Conservation (phyloP, 1,284 basidiomycete species). For the Stereum hirsutum region DNA sequence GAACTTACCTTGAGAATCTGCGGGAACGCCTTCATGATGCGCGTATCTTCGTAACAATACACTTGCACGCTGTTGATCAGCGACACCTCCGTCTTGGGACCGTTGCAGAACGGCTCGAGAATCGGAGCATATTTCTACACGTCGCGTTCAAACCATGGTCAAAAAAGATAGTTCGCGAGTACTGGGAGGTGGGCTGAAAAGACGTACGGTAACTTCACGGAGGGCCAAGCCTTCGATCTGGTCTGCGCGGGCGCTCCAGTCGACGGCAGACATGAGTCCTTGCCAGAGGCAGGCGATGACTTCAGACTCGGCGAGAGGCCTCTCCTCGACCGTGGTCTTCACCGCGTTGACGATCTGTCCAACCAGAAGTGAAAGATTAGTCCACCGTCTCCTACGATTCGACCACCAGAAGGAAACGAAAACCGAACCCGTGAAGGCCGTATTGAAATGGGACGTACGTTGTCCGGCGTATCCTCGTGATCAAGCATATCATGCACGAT, state of each 20-base stretch:
- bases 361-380: constrained; percentile 2
- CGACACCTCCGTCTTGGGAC: constrained; percentile 83
- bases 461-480: constrained; percentile 52
- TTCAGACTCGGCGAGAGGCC: constrained; percentile 73
- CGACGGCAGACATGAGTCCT: constrained; percentile 79
- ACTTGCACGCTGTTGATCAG: constrained; percentile 92
- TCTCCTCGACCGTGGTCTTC: constrained; percentile 58
- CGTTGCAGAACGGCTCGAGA: constrained; percentile 81
- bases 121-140: constrained; percentile 83
- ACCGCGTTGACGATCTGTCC: constrained; percentile 72
- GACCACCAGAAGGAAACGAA: constrained; percentile 1
- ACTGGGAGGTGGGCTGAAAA: not conserved
- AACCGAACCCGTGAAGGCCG: no score
- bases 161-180: not conserved
- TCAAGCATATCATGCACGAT: constrained; percentile 30
- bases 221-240: constrained; percentile 82
- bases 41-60: constrained; percentile 91
- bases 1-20: constrained; percentile 77
- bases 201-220: constrained; percentile 71
- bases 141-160: constrained; percentile 9
- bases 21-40: constrained; percentile 88
- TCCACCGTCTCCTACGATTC: not conserved
- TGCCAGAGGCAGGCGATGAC: constrained; percentile 87
- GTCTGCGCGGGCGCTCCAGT: constrained; percentile 83
- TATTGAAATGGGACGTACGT: no score